A percentile compares a stretch with the other conserved stretches of the same genome.
Conservation (phyloP, 805 yeast species). For the Candida hungchunana region DNA sequence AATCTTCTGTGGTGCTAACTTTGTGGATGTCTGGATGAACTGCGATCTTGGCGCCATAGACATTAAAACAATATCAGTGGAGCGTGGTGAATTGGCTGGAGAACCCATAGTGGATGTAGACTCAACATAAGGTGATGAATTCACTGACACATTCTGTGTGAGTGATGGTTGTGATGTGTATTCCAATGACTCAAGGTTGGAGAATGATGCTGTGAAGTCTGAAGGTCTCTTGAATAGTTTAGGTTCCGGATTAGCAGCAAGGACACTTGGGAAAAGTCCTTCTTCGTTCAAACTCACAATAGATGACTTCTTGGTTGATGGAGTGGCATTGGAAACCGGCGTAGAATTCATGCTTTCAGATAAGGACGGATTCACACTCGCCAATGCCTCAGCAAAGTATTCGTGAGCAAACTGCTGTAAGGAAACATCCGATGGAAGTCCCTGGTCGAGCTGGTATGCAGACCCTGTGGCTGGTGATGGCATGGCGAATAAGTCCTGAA, state of each 20-base stretch:
- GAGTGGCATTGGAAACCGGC: conserved; percentile 4
- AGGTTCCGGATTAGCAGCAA: conserved; percentile 6
- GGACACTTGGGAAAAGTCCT: conserved; percentile 2
- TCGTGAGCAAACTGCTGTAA: conserved; percentile 4
- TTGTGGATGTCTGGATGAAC: no score
- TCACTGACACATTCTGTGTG: conserved; percentile 2
- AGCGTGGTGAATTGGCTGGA: conserved; percentile 1
- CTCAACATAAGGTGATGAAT: conserved; percentile 6
- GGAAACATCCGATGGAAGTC: conserved; percentile 1
- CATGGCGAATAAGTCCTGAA: conserved; percentile 5
- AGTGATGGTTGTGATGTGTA: conserved; percentile 6
- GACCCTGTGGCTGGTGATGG: neutral
- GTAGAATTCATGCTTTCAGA: conserved; percentile 12
- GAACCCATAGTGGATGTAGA: conserved; percentile 2
- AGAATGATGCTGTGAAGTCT: no score
- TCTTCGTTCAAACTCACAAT: neutral
- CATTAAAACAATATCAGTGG: no score
- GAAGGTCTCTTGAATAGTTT: no score
- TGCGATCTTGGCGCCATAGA: no score
- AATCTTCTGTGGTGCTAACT: no score
- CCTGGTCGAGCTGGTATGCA: neutral
- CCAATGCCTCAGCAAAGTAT: conserved; percentile 6
- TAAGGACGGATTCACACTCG: conserved; percentile 6
- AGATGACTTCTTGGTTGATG: conserved; percentile 3
- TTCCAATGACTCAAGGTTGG: conserved; percentile 1